Conservation (phyloP, 306 rosid genomes). For the Hippophae gyantsensis region DNA sequence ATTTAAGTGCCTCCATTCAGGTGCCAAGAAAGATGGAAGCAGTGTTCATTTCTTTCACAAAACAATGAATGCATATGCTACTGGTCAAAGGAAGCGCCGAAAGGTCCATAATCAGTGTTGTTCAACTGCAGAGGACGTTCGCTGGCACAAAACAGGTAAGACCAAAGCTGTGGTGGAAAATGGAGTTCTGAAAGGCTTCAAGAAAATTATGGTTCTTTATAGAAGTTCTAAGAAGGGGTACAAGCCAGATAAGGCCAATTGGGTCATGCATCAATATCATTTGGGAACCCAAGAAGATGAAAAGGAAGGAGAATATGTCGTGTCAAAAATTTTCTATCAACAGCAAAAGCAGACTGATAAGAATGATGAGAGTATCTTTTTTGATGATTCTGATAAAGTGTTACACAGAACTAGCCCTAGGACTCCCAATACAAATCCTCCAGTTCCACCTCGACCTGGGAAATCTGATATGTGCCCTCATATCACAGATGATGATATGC, state of each 20-base stretch:
- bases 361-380: conserved; percentile 25
- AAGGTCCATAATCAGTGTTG: conserved; percentile 29
- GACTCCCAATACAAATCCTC: conserved; percentile 61
- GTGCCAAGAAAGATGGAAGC: conserved; percentile 78
- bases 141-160: conserved; percentile 61
- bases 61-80: conserved; percentile 60
- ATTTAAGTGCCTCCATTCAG: conserved; percentile 28
- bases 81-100: conserved; percentile 68
- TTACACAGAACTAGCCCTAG: conserved; percentile 47
- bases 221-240: conserved; percentile 46
- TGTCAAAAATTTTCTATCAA: conserved; percentile 60
- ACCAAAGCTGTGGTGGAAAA: conserved; percentile 32
- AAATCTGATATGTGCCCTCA: conserved; percentile 27
- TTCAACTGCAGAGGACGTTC: conserved; percentile 28
- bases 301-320: conserved; percentile 69
- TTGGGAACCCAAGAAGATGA: conserved; percentile 68
- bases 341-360: conserved; percentile 45
- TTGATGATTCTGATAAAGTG: conserved; percentile 33
- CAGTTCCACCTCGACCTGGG: conserved; percentile 51
- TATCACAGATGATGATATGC: conserved; percentile 24
- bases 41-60: conserved; percentile 65
- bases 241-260: conserved; percentile 50
- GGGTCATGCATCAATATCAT: conserved; percentile 96
- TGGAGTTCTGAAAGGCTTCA: conserved; percentile 54
- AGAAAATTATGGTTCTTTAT: conserved; percentile 81